A percentile compares a stretch with the other conserved stretches of the same genome.
These are phyloP conservation scores for Phytophthora pisi DNA, from an alignment of 352 stramenopile genomes.

Conservation along the genomic window DNA sequence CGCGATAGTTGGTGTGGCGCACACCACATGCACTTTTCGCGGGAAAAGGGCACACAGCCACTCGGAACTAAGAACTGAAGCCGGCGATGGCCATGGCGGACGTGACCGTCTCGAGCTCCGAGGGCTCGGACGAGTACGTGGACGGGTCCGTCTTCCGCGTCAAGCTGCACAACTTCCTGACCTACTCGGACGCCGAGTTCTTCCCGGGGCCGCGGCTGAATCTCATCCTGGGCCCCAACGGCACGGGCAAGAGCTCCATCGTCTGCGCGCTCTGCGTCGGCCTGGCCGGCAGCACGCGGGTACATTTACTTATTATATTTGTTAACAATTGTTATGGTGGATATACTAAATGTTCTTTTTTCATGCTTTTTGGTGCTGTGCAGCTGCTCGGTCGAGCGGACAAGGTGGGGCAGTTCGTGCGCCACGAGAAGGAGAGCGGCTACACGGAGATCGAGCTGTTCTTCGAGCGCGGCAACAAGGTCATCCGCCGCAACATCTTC, in stretches of 20 bases:
- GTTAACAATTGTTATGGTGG: not conserved
- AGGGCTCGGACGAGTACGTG: slow-evolving; percentile 75
- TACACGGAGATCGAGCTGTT: slow-evolving; percentile 96
- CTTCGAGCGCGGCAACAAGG: slow-evolving; percentile 71
- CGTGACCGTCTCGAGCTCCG: slow-evolving; percentile 26
- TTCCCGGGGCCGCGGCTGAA: slow-evolving; percentile 95
- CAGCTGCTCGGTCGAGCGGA: slow-evolving; percentile 94
- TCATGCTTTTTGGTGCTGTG: not conserved
- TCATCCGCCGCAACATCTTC: slow-evolving; percentile 93
- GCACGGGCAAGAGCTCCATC: slow-evolving; percentile 94
- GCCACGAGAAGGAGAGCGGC: slow-evolving; percentile 83
- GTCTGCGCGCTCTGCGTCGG: slow-evolving; percentile 98
- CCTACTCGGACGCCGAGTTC: slow-evolving; percentile 92
- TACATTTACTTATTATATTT: slow-evolving; percentile 33
- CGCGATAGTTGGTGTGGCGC: slow-evolving; percentile 2
- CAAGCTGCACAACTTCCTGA: slow-evolving; percentile 95
- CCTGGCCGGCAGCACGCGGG: slow-evolving; percentile 93
- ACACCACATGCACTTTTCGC: slow-evolving; percentile 18
- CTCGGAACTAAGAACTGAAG: not conserved
- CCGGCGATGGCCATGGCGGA: slow-evolving; percentile 20
- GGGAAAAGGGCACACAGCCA: slow-evolving; percentile 34
- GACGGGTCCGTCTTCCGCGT: slow-evolving; percentile 91
- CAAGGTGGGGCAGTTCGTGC: slow-evolving; percentile 92
- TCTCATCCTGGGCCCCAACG: slow-evolving; percentile 98
- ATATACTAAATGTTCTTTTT: not conserved